These are phyloP conservation scores for Eimeria praecox DNA, from an alignment of 169 alveolate genomes.

Conservation along the genomic window DNA sequence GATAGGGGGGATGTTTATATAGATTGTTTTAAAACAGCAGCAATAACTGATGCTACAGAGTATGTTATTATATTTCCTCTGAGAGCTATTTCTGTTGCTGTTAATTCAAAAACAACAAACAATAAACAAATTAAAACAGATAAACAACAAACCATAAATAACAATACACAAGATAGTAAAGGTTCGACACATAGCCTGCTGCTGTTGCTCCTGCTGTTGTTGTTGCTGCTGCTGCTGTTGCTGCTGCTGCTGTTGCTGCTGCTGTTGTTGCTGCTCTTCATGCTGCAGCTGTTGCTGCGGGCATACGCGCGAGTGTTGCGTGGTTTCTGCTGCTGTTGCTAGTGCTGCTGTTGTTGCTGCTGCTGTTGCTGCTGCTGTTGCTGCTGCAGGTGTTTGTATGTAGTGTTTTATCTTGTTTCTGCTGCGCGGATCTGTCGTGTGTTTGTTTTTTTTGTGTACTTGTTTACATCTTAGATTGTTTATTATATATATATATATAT, in stretches of 20 bases:
- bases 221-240: not conserved
- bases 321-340: not conserved
- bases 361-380: not conserved
- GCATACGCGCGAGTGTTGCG: no score
- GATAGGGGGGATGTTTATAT: not conserved
- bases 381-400: not conserved
- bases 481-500: no score
- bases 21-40: not conserved
- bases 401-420: not conserved
- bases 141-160: not conserved
- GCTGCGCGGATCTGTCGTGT: not conserved
- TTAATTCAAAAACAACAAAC: not conserved
- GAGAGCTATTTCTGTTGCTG: not conserved
- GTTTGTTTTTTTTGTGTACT: not conserved
- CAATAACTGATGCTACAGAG: not conserved
- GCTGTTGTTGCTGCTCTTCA: not conserved
- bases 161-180: not conserved
- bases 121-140: not conserved
- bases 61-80: not conserved
- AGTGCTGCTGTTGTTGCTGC: constrained; percentile 1
- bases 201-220: not conserved
- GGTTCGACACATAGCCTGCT: not conserved
- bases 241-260: constrained; percentile 8
- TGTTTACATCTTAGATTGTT: no score
- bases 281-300: no score